Conservation (phyloP, 352 stramenopile species). For the Lagenidium sp. region DNA sequence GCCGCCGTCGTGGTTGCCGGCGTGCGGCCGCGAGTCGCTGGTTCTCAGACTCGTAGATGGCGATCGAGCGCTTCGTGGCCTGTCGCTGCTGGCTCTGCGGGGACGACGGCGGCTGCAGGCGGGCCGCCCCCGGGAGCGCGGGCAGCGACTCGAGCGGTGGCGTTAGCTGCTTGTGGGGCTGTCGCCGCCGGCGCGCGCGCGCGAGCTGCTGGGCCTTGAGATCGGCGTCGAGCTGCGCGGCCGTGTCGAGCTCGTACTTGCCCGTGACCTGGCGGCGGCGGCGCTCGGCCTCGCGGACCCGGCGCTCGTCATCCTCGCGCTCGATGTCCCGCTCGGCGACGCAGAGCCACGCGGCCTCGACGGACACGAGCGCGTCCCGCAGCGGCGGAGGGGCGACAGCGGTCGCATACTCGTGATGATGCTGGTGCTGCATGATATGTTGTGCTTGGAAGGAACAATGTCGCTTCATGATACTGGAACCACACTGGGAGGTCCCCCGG, state of each 20-base stretch:
- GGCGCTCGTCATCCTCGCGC: slow-evolving; percentile 33
- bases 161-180: background rate
- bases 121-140: background rate
- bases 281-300: slow-evolving; percentile 2
- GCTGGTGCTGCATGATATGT: no score
- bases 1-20: background rate
- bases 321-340: slow-evolving; percentile 39
- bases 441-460: no score
- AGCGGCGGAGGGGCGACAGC: no score
- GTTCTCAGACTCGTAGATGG: slow-evolving; percentile 59
- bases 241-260: slow-evolving; percentile 43
- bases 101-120: background rate
- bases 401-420: no score
- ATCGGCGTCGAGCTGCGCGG: slow-evolving; percentile 36
- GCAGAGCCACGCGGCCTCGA: slow-evolving; percentile 56
- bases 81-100: background rate
- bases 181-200: slow-evolving; percentile 4
- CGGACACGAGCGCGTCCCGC: slow-evolving; percentile 18
- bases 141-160: background rate
- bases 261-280: slow-evolving; percentile 15
- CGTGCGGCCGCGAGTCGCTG: slow-evolving; percentile 23
- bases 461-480: no score
- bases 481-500: no score
- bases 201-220: slow-evolving; percentile 35
- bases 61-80: background rate